These are phyloP conservation scores for Nannochloropsis granulata DNA, from an alignment of 108 stramenopile genomes.

Conservation along the genomic window DNA sequence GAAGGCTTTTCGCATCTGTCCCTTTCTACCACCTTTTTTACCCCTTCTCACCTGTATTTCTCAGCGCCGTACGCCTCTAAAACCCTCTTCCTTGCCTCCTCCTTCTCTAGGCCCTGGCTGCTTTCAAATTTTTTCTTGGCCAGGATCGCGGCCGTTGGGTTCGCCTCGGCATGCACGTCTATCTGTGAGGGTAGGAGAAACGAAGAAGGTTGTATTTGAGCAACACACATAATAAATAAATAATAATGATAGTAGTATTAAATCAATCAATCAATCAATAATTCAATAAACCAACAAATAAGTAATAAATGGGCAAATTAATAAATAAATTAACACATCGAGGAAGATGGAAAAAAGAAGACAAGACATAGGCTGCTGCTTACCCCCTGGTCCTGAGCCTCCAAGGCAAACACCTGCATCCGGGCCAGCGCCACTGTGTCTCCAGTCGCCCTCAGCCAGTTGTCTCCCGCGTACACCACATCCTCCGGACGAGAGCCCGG, in stretches of 20 bases:
- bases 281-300: no score
- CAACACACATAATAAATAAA: no score
- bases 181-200: not conserved
- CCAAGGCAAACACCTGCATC: slow-evolving; percentile 94
- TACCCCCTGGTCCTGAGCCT: slow-evolving; percentile 53
- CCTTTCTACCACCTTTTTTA: slow-evolving; percentile 14
- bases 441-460: slow-evolving; percentile 75
- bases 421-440: slow-evolving; percentile 70
- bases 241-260: no score
- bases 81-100: slow-evolving; percentile 63
- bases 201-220: no score
- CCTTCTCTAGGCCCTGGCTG: slow-evolving; percentile 43
- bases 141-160: slow-evolving; percentile 83
- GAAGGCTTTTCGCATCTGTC: no score
- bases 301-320: no score
- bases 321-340: no score
- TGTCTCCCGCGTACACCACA: slow-evolving; percentile 82
- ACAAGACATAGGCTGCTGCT: no score
- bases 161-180: slow-evolving; percentile 72
- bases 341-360: no score
- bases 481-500: slow-evolving; percentile 56
- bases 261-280: no score
- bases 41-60: slow-evolving; percentile 47
- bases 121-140: slow-evolving; percentile 63
- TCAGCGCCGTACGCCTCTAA: slow-evolving; percentile 83